Conservation (phyloP, 441 rosid genomes). For the Corymbia calophylla region DNA sequence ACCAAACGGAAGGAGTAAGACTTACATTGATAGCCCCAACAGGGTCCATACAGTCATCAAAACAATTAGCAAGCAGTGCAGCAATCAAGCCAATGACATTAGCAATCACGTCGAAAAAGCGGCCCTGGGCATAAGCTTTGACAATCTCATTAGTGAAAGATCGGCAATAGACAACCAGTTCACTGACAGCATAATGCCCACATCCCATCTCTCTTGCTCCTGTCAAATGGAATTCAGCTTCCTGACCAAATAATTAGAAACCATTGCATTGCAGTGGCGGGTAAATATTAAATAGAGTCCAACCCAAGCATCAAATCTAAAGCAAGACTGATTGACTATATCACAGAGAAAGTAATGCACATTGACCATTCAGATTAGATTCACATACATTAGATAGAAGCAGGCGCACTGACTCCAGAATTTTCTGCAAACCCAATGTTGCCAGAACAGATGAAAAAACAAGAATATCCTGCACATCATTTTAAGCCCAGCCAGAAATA, state of each 20-base stretch:
- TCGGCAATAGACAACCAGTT: slow-evolving; percentile 70
- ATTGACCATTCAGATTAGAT: background rate
- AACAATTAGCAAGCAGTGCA: slow-evolving; percentile 72
- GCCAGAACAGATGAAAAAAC: slow-evolving; percentile 99
- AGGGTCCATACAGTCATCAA: slow-evolving; percentile 87
- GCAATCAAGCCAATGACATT: slow-evolving; percentile 85
- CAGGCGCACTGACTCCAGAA: slow-evolving; percentile 73
- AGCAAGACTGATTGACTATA: background rate
- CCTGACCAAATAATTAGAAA: slow-evolving; percentile 18
- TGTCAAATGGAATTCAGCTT: slow-evolving; percentile 51
- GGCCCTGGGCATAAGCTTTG: slow-evolving; percentile 94
- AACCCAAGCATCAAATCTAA: background rate
- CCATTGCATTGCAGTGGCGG: background rate
- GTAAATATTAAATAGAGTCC: background rate
- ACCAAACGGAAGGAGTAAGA: background rate
- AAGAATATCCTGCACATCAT: slow-evolving; percentile 71
- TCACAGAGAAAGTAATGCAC: background rate
- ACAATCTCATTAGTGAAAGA: slow-evolving; percentile 76
- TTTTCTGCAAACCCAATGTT: slow-evolving; percentile 91
- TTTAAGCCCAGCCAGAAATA: background rate
- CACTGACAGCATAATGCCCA: slow-evolving; percentile 89
- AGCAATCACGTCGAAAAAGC: slow-evolving; percentile 84
- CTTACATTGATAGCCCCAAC: slow-evolving; percentile 93
- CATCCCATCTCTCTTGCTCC: slow-evolving; percentile 81
- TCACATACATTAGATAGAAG: slow-evolving; percentile 62